A percentile compares a stretch with the other conserved stretches of the same genome.
Evolutionary conservation across 495 filamentous ascomycete species (phyloP).

Genomic region (Trypethelium eluteriae): DNA sequence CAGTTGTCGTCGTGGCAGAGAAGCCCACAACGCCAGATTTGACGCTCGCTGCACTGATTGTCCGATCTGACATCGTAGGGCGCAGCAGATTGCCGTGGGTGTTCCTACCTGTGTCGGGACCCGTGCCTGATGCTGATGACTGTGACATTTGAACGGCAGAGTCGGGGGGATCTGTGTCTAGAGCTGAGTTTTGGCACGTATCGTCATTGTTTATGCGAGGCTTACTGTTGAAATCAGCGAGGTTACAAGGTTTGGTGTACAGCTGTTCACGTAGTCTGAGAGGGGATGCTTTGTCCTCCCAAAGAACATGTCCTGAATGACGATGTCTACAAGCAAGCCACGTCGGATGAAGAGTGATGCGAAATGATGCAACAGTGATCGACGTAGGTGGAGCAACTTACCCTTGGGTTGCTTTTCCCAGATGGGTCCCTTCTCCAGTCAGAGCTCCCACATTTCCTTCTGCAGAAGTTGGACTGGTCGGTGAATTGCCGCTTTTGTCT

Average conservation of each 20-base stretch:
- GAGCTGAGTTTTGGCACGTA: background rate
- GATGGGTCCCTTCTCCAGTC: conserved; percentile 23
- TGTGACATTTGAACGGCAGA: conserved; percentile 3
- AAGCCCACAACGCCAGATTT: conserved; percentile 32
- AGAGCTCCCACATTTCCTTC: conserved; percentile 10
- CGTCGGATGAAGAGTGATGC: too few relatives aligned
- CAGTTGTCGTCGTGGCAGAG: conserved; percentile 12
- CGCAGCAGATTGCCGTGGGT: background rate
- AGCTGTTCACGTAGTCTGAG: too few relatives aligned
- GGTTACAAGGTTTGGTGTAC: background rate
- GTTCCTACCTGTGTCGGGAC: conserved; percentile 3
- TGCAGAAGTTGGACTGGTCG: background rate
- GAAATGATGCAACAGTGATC: too few relatives aligned
- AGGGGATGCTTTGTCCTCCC: too few relatives aligned
- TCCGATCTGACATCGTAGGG: conserved; percentile 10
- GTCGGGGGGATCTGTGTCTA: background rate
- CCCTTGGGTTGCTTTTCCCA: conserved; percentile 13
- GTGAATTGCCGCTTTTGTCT: conserved; percentile 15
- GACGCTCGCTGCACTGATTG: conserved; percentile 28
- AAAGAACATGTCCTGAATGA: too few relatives aligned
- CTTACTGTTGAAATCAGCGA: background rate
- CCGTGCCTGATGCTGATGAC: background rate
- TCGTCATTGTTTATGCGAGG: background rate
- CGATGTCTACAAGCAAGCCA: too few relatives aligned
- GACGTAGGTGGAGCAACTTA: background rate